Evolutionary conservation across 2,329 filamentous ascomycete genomes (phyloP).

Genomic region (Talaromyces sp.): DNA sequence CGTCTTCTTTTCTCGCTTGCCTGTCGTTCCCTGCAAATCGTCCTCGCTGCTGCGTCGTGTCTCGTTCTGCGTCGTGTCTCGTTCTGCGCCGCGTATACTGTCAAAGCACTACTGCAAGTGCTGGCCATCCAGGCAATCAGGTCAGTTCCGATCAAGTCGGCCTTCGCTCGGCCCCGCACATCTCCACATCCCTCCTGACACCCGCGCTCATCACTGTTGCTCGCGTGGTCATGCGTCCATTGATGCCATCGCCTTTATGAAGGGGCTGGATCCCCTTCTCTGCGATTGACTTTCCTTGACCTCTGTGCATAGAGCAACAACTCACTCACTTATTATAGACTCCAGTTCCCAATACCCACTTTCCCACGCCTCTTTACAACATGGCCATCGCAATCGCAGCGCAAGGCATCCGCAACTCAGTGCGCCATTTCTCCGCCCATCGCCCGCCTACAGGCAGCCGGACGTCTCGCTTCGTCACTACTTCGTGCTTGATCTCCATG

Average conservation of each 20-base stretch:
- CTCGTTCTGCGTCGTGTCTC: not conserved
- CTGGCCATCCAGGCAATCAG: not conserved
- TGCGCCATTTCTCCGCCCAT: constrained; percentile 42
- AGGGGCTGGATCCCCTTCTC: not conserved
- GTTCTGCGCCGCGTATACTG: not conserved
- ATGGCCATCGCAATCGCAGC: constrained; percentile 9
- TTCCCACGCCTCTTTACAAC: not conserved
- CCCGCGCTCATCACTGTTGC: not conserved
- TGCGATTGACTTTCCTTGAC: not conserved
- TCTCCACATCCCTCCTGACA: not conserved
- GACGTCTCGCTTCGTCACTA: constrained; percentile 35
- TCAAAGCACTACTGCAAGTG: not conserved
- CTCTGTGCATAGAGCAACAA: not conserved
- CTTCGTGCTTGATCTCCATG: constrained; percentile 37
- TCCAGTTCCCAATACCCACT: not conserved
- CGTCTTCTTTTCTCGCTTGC: not conserved
- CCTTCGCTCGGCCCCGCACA: not conserved
- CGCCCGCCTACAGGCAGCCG: constrained; percentile 35
- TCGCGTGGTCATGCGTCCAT: not conserved
- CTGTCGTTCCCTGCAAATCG: not conserved
- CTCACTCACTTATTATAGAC: not conserved
- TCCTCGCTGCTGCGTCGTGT: not conserved
- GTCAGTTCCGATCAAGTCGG: not conserved
- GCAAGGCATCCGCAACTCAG: constrained; percentile 15
- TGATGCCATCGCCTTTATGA: not conserved